These are phyloP conservation scores for Quercus parvula DNA, from an alignment of 306 rosid species.

Conservation along the genomic window DNA sequence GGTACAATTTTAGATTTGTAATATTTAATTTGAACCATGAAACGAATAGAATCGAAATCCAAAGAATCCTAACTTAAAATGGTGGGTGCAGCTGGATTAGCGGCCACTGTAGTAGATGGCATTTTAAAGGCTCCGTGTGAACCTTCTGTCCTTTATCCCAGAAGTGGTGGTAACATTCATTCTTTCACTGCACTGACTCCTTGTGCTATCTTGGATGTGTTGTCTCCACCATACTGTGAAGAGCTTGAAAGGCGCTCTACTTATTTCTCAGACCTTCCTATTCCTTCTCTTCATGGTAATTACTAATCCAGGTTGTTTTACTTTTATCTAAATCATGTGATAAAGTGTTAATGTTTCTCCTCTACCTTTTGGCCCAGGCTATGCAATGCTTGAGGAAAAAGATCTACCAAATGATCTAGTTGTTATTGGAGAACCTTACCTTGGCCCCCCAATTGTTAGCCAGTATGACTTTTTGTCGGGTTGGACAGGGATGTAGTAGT, in stretches of 20 bases:
- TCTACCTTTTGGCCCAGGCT: slow-evolving; percentile 29
- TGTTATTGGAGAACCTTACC: slow-evolving; percentile 56
- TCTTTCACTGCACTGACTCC: slow-evolving; percentile 52
- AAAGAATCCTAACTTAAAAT: background rate
- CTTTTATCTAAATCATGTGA: background rate
- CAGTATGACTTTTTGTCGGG: background rate
- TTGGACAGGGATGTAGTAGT: background rate
- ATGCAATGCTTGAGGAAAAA: slow-evolving; percentile 53
- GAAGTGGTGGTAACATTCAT: slow-evolving; percentile 71
- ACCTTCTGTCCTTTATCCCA: slow-evolving; percentile 46
- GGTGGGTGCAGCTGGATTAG: slow-evolving; percentile 49
- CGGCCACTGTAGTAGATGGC: slow-evolving; percentile 39
- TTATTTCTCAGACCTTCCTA: slow-evolving; percentile 46
- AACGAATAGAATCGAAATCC: no score
- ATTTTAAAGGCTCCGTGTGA: slow-evolving; percentile 44
- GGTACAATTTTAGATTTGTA: no score
- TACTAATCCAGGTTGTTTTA: background rate
- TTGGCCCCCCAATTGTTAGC: slow-evolving; percentile 41
- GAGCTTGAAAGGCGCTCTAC: slow-evolving; percentile 58
- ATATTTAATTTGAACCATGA: no score
- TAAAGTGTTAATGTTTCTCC: background rate
- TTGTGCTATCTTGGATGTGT: slow-evolving; percentile 61
- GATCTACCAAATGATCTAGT: slow-evolving; percentile 43
- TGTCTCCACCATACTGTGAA: slow-evolving; percentile 62
- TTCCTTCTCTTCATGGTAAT: slow-evolving; percentile 52